phyloP scores from a whole-genome alignment of 2,329 filamentous ascomycete genomes.

The Fusarium napiforme region DNA sequence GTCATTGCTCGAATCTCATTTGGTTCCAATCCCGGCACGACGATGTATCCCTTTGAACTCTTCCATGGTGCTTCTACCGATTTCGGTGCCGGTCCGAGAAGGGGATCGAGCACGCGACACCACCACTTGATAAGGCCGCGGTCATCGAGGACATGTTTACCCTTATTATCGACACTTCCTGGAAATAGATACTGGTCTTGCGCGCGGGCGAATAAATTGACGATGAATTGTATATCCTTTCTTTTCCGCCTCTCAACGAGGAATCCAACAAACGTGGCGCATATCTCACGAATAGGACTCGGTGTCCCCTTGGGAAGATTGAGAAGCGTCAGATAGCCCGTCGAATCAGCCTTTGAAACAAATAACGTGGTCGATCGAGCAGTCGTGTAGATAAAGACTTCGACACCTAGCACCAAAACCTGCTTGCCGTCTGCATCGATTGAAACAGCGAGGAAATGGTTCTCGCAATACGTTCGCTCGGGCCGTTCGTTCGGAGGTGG shows the following conservation, averaged over 20 bases:
- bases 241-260: slow-evolving; percentile 75
- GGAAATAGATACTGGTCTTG: slow-evolving; percentile 97
- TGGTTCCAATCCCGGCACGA: slow-evolving; percentile 87
- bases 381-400: slow-evolving; percentile 88
- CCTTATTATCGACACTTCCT: slow-evolving; percentile 83
- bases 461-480: slow-evolving; percentile 86
- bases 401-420: slow-evolving; percentile 83
- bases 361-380: slow-evolving; percentile 86
- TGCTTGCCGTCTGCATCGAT: slow-evolving; percentile 56
- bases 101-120: slow-evolving; percentile 85
- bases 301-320: slow-evolving; percentile 69
- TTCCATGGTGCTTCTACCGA: slow-evolving; percentile 52
- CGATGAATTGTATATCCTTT: slow-evolving; percentile 73
- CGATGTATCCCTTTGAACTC: slow-evolving; percentile 78
- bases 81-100: slow-evolving; percentile 64
- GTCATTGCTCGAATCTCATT: slow-evolving; percentile 84
- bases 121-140: slow-evolving; percentile 94
- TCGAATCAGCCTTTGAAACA: slow-evolving; percentile 96
- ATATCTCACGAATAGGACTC: slow-evolving; percentile 80
- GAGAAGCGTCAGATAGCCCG: slow-evolving; percentile 81
- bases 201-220: slow-evolving; percentile 91
- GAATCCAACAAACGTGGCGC: slow-evolving; percentile 79
- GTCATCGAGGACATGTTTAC: slow-evolving; percentile 93
- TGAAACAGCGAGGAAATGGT: slow-evolving; percentile 74
- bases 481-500: slow-evolving; percentile 76